Percentiles rank a stretch among this genome's conserved stretches.
phyloP scores from a whole-genome alignment of 2,329 filamentous ascomycete genomes.

The Penicillium crustosum region DNA sequence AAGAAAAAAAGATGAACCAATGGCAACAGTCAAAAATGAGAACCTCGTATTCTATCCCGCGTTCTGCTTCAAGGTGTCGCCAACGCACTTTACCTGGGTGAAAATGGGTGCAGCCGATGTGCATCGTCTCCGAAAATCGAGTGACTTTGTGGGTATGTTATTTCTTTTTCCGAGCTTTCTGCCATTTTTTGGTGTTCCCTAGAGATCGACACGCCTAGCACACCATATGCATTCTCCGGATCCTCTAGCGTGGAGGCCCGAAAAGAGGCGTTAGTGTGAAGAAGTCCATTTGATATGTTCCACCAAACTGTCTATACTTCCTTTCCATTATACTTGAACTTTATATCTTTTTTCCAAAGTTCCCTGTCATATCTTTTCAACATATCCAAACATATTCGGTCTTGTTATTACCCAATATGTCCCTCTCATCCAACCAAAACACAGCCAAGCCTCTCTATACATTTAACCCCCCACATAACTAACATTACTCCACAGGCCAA shows the following conservation, averaged over 20 bases:
- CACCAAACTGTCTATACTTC: background rate
- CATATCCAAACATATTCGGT: background rate
- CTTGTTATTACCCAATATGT: background rate
- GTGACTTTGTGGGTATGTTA: slow-evolving; percentile 53
- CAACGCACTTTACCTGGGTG: slow-evolving; percentile 64
- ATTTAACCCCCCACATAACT: background rate
- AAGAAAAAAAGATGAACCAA: slow-evolving; percentile 28
- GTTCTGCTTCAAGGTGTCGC: slow-evolving; percentile 60
- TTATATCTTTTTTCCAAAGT: background rate
- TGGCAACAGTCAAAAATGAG: slow-evolving; percentile 27
- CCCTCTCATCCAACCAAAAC: background rate
- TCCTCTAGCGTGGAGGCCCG: background rate
- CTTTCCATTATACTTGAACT: background rate
- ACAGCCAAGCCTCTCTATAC: slow-evolving; percentile 3
- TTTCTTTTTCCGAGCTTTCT: background rate
- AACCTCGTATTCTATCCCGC: slow-evolving; percentile 54
- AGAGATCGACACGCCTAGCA: background rate
- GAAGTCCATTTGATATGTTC: background rate
- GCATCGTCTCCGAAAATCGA: slow-evolving; percentile 50
- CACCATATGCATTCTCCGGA: background rate
- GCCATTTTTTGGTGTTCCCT: background rate
- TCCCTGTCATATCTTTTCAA: background rate
- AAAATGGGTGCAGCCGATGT: slow-evolving; percentile 59
- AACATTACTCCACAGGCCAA: slow-evolving; percentile 46
- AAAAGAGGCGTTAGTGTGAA: background rate